A percentile compares a stretch with the other conserved stretches of the same genome.
phyloP scores from a whole-genome alignment of 2,329 filamentous ascomycete species.

The Calonectria montana region DNA sequence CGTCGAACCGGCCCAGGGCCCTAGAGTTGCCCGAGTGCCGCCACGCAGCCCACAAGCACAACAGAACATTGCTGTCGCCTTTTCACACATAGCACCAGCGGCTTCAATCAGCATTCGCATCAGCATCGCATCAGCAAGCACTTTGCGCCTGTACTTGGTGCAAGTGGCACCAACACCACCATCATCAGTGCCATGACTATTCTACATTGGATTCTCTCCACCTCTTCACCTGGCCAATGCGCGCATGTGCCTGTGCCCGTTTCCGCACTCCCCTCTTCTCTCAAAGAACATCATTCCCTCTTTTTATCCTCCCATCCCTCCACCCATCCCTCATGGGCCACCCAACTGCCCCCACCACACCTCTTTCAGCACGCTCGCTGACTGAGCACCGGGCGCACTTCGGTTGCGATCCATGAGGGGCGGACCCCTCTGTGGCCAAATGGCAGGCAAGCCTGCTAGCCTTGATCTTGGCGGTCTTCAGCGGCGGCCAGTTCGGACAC shows the following conservation, averaged over 20 bases:
- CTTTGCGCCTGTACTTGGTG: not conserved
- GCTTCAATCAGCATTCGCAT: constrained; percentile 15
- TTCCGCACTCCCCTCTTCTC: constrained; percentile 1
- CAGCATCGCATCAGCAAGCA: constrained; percentile 20
- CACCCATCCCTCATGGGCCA: constrained; percentile 8
- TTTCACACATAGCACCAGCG: not conserved
- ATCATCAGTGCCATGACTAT: not conserved
- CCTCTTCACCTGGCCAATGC: constrained; percentile 2
- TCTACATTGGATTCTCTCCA: constrained; percentile 3
- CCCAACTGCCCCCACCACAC: constrained; percentile 18
- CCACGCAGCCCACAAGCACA: constrained; percentile 19
- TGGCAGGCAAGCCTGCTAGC: not conserved
- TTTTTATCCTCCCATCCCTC: not conserved
- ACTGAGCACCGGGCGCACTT: constrained; percentile 14
- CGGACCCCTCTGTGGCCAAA: not conserved
- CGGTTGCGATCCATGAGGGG: constrained; percentile 13
- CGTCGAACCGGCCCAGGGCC: constrained; percentile 14
- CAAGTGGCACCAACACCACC: constrained; percentile 5
- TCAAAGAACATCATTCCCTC: constrained; percentile 9
- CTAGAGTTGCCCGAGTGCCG: constrained; percentile 4
- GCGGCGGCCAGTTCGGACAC: constrained; percentile 9
- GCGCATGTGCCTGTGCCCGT: not conserved
- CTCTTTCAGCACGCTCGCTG: constrained; percentile 1
- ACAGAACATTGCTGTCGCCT: constrained; percentile 1
- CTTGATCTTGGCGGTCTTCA: constrained; percentile 1